Base-by-base conservation (phyloP, 148 eudicot species). In the Talinum fruticosum region DNA sequence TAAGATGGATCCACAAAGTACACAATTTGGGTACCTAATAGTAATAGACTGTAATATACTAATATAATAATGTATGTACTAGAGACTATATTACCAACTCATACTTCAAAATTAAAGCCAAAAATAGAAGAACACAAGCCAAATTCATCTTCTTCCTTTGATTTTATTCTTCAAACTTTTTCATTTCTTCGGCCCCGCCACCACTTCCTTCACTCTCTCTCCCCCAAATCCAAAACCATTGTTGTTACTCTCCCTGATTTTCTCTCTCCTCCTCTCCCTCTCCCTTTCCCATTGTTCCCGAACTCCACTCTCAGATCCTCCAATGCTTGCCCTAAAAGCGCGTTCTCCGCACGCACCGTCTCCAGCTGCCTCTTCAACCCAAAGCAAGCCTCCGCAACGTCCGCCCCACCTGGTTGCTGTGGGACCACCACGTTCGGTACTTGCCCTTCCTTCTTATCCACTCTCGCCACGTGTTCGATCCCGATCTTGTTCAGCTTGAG, bases 401-500 rank as follows among this genome's bases (percentile, higher is more conserved):
- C 83, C 69, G 68, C 86, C 76, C 65, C 33, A 28, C 28, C 59
- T 28, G 30, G 33, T 18, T 62, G 16, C 30, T 38, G 76, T 0
- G 54, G 35, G 32, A 3, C 62, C 45, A 36, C 71, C n/a, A 19
- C 36, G 21, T 64, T 75, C 5, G 67, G 70, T 0, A 71, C 83
- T 73, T 54, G 84, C 38, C 36, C 78, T 15, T 65, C 72, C 74
- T 73, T 87, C 69, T 69, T 61, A 49, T 78, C 84, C 3, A 44
- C 78, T 49, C 73, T 84, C 28, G 85, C 85, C 88, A 89, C 90
- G 81, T 89, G 96, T 82, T 94, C 94, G 71, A 94, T 83, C 72
- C 91, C 86, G 35, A 94, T 92, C 79, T 94, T 94, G 74, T 90
- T 87, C 84, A 94, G 85, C 80, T 84, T 89, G 61, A 94, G 71